Evolutionary conservation across 768 basidiomycete species (phyloP).

Genomic region (Termitomyces eurrhizus): DNA sequence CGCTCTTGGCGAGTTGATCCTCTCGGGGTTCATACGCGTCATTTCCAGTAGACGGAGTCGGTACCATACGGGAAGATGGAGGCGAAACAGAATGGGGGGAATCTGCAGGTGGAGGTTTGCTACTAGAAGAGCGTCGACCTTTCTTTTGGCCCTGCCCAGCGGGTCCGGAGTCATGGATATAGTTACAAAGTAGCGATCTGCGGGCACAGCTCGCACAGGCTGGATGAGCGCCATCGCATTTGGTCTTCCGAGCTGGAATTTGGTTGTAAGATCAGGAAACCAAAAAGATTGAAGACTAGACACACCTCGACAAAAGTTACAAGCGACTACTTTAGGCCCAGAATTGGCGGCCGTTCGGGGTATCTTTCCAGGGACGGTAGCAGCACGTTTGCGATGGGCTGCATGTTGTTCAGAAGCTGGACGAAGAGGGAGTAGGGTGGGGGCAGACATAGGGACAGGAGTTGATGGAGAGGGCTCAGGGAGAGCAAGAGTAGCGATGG

Average conservation of each 20-base stretch:
- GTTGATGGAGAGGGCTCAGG: conserved; percentile 54
- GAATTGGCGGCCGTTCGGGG: conserved; percentile 58
- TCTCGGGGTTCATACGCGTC: conserved; percentile 37
- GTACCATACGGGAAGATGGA: conserved; percentile 52
- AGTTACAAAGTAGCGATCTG: conserved; percentile 72
- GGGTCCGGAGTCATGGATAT: conserved; percentile 59
- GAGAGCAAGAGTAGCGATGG: conserved; percentile 66
- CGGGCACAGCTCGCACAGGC: conserved; percentile 81
- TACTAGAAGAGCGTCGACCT: conserved; percentile 51
- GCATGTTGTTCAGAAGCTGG: conserved; percentile 67
- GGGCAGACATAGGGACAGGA: conserved; percentile 57
- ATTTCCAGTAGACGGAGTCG: conserved; percentile 41
- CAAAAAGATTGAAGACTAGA: conserved; percentile 1
- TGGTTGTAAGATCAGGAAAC: conserved; percentile 1
- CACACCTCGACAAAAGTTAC: conserved; percentile 83
- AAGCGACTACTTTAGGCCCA: conserved; percentile 84
- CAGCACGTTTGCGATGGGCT: conserved; percentile 64
- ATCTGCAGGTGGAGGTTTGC: conserved; percentile 37
- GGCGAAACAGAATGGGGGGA: conserved; percentile 49
- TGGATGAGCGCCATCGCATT: conserved; percentile 85
- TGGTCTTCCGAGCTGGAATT: conserved; percentile 76
- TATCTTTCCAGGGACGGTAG: conserved; percentile 62
- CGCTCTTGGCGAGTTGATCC: conserved; percentile 40
- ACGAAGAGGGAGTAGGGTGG: conserved; percentile 58
- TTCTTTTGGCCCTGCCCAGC: conserved; percentile 39